phyloP scores from a whole-genome alignment of 306 rosid species.

The Ormosia semicastrata region DNA sequence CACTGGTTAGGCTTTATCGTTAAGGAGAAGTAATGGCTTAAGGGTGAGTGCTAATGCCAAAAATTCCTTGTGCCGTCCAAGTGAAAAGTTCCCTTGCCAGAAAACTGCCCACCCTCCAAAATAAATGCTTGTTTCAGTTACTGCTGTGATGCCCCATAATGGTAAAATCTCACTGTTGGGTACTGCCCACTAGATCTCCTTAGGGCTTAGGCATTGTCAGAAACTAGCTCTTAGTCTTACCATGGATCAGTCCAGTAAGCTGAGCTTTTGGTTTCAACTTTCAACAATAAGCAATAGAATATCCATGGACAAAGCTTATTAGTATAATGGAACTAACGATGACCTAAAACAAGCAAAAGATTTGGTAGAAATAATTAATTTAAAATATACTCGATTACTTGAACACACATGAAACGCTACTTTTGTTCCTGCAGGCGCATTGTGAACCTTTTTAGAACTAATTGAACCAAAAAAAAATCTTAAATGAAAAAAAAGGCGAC shows the following conservation, averaged over 20 bases:
- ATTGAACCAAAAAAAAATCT: background rate
- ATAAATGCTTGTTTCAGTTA: background rate
- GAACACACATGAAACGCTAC: background rate
- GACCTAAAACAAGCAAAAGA: conserved; percentile 25
- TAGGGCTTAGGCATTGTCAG: background rate
- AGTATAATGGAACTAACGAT: background rate
- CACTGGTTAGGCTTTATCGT: conserved; percentile 27
- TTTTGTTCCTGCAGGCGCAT: background rate
- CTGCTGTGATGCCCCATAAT: background rate
- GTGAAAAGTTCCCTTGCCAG: background rate
- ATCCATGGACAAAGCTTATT: background rate
- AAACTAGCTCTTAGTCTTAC: background rate
- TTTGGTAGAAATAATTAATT: conserved; percentile 25
- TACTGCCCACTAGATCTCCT: background rate
- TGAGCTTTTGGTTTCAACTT: background rate
- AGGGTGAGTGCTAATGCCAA: conserved; percentile 16
- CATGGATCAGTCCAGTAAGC: background rate
- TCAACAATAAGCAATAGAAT: background rate
- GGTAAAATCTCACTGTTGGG: background rate
- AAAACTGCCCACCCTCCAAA: background rate
- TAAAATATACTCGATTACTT: background rate
- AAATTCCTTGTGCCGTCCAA: background rate
- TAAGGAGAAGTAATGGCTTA: conserved; percentile 33
- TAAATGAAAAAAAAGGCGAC: too few species aligned
- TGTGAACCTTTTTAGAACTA: background rate